Evolutionary conservation across 192 early-diverging fungal genomes (phyloP), one percentile per base, ranked within the genome.

Genomic region (Entophlyctis helioformis): DNA sequence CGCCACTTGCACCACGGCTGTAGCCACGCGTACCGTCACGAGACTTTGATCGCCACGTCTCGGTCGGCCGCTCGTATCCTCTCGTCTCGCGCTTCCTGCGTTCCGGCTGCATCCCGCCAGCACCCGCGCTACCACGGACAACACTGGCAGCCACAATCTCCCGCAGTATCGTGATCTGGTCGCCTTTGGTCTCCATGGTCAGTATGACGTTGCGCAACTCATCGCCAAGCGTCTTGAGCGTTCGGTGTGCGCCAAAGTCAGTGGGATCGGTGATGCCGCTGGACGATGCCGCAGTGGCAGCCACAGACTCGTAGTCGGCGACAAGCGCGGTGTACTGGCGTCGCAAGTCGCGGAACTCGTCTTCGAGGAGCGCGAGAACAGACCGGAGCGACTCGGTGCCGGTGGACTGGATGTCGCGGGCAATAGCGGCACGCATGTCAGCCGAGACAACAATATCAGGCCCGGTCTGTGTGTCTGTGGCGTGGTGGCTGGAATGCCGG

Each of bases 81-180:
- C n/a, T n/a, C 24, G n/a, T 10, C 32, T 48, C 19, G 21, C 16
- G 16, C 34, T 11, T 25, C 19, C 43, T 3, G 45, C 11, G 20
- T 0, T 43, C 1, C 28, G 15, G 34, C 13, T 48, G 15, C 11
- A 4, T 29, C 23, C 12, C 3, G 19, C 11, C 26, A 10, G 46
- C 20, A 22, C 4, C 8, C 25, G 18, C 13, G 3, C 8, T 18
- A n/a, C 8, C 3, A 16, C 3, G 28, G 16, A 11, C 40, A 3
- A 34, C 7, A 20, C 18, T 9, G 15, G 18, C 32, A 46, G 32
- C 29, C n/a, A 76, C 20, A 40, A 76, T 66, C 15, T 76, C 69
- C n/a, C 65, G 20, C 37, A 76, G 29, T 21, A 76, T 72, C 34
- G 45, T 39, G 31, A 76, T 69, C 52, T 76, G 73, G 25, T 76